phyloP scores from a whole-genome alignment of 2,329 filamentous ascomycete genomes.

The Orbilia oligospora region DNA sequence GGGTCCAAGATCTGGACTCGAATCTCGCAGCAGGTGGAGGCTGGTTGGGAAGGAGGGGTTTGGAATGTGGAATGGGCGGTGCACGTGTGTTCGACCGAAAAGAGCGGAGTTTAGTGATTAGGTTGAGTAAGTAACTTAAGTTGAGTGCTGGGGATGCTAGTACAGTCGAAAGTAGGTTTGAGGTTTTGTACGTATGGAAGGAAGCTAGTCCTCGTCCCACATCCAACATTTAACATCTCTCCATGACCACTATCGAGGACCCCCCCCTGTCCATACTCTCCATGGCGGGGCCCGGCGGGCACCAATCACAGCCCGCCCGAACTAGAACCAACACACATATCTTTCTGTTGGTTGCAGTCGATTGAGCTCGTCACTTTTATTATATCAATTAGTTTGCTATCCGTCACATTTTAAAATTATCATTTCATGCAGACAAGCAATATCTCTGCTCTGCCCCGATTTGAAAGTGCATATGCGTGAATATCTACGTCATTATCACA shows the following conservation, averaged over 20 bases:
- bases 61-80: neutral
- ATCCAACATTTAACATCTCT: neutral
- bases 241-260: slow-evolving; percentile 3
- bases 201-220: neutral
- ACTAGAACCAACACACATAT: slow-evolving; percentile 22
- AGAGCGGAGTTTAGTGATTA: slow-evolving; percentile 3
- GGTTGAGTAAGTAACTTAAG: no score
- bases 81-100: slow-evolving; percentile 28
- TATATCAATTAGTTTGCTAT: neutral
- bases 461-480: neutral
- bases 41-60: neutral
- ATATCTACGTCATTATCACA: neutral
- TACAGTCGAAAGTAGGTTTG: neutral
- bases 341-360: neutral
- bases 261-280: neutral
- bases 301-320: slow-evolving; percentile 46
- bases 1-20: slow-evolving; percentile 24
- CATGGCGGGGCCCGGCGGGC: slow-evolving; percentile 40
- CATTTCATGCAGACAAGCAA: no score
- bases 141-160: no score
- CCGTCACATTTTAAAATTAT: neutral
- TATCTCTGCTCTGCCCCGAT: neutral
- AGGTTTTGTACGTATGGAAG: neutral
- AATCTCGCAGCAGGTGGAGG: slow-evolving; percentile 1
- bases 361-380: slow-evolving; percentile 24